Evolutionary conservation across 306 rosid species (phyloP).

Genomic region (Myrica gale): DNA sequence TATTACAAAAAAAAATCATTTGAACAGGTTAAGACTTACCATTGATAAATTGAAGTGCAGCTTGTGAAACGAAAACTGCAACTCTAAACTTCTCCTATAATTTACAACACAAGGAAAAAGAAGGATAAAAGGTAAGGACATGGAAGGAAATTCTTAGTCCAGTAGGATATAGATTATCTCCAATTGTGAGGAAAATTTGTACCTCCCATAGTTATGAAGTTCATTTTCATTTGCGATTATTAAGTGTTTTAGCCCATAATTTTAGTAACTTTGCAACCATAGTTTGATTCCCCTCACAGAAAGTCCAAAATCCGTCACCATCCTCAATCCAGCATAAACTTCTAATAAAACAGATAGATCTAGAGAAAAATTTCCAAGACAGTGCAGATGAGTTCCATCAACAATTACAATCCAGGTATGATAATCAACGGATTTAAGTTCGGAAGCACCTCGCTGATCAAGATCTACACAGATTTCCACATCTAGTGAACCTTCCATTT

Average conservation of each 20-base stretch:
- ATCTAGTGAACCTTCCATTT: neutral
- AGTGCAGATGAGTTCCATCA: neutral
- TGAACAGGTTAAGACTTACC: constrained; percentile 47
- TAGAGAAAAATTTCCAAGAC: neutral
- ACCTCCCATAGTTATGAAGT: neutral
- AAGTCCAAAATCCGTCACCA: neutral
- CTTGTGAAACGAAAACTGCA: constrained; percentile 98
- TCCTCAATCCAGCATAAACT: neutral
- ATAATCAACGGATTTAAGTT: neutral
- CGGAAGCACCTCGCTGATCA: neutral
- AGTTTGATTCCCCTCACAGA: neutral
- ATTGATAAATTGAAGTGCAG: constrained; percentile 95
- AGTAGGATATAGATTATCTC: neutral
- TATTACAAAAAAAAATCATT: constrained; percentile 6
- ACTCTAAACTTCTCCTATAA: constrained; percentile 94
- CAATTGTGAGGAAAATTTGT: neutral
- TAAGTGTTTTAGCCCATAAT: neutral
- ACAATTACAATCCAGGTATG: neutral
- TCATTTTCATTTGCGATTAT: neutral
- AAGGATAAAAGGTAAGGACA: neutral
- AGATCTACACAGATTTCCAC: neutral
- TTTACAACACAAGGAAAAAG: constrained; percentile 18
- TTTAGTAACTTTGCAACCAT: neutral
- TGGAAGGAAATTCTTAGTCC: neutral
- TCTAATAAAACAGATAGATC: neutral